Conservation (phyloP, 352 stramenopile species). For the Phytophthora palmivora region DNA sequence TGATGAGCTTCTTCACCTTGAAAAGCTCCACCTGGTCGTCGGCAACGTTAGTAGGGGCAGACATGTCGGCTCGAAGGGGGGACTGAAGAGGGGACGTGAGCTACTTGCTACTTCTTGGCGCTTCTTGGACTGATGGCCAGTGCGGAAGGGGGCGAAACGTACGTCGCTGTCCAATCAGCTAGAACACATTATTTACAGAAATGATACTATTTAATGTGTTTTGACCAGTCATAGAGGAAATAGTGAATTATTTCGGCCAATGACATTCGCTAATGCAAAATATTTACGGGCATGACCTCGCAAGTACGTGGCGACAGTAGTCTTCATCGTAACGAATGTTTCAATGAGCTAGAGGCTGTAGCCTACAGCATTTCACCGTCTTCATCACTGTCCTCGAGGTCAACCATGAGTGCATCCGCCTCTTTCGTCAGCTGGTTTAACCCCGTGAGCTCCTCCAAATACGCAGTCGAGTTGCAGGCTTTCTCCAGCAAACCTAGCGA, state of each 20-base stretch:
- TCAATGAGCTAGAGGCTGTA: too few species aligned
- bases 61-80: slow-evolving; percentile 27
- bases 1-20: slow-evolving; percentile 99
- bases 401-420: slow-evolving; percentile 66
- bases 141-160: slow-evolving; percentile 4
- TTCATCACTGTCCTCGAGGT: slow-evolving; percentile 76
- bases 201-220: background rate
- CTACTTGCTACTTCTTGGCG: slow-evolving; percentile 14
- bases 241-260: background rate
- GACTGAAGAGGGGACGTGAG: background rate
- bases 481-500: slow-evolving; percentile 59
- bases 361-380: slow-evolving; percentile 61
- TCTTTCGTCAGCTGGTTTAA: slow-evolving; percentile 65
- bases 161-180: slow-evolving; percentile 32
- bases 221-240: background rate
- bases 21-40: slow-evolving; percentile 99
- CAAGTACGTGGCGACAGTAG: background rate
- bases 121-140: slow-evolving; percentile 13
- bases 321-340: background rate
- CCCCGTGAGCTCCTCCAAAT: slow-evolving; percentile 83
- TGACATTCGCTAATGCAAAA: background rate
- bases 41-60: slow-evolving; percentile 39
- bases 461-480: slow-evolving; percentile 75
- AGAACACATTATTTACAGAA: slow-evolving; percentile 8
- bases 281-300: slow-evolving; percentile 2